Conservation (phyloP, 192 early-diverging fungal species). For the Backusella westeae region DNA sequence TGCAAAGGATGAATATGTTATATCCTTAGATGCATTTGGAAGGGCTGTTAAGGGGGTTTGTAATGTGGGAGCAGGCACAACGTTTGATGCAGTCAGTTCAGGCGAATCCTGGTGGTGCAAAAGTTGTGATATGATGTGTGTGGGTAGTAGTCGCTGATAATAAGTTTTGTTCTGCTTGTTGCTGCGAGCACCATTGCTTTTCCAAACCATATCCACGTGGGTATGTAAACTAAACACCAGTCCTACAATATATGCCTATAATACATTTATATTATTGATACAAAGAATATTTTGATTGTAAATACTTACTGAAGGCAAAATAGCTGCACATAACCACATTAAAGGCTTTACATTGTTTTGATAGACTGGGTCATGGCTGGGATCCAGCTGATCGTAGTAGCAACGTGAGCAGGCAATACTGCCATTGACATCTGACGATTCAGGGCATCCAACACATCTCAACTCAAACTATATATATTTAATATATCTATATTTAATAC, state of each 20-base stretch:
- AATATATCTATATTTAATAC: not conserved
- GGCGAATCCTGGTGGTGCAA: constrained; percentile 25
- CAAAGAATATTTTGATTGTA: not conserved
- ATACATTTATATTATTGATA: not conserved
- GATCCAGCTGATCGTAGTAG: constrained; percentile 58
- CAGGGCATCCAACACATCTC: constrained; percentile 50
- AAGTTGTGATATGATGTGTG: constrained; percentile 47
- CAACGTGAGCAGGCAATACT: constrained; percentile 59
- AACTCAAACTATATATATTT: constrained; percentile 47
- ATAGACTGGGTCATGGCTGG: constrained; percentile 80
- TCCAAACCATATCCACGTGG: constrained; percentile 77
- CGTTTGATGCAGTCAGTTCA: not conserved
- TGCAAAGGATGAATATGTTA: not conserved
- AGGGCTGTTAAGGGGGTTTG: not conserved
- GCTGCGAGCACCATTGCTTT: constrained; percentile 38
- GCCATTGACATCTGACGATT: constrained; percentile 7
- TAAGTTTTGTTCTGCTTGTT: constrained; percentile 28
- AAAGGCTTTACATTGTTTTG: constrained; percentile 73
- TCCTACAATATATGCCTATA: constrained; percentile 81
- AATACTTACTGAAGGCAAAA: constrained; percentile 59
- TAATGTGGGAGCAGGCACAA: not conserved
- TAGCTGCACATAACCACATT: constrained; percentile 82
- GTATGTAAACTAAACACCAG: constrained; percentile 93
- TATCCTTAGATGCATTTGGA: not conserved
- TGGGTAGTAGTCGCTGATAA: constrained; percentile 46